phyloP scores from a whole-genome alignment of 306 rosid species.

The Cucumis hystrix region DNA sequence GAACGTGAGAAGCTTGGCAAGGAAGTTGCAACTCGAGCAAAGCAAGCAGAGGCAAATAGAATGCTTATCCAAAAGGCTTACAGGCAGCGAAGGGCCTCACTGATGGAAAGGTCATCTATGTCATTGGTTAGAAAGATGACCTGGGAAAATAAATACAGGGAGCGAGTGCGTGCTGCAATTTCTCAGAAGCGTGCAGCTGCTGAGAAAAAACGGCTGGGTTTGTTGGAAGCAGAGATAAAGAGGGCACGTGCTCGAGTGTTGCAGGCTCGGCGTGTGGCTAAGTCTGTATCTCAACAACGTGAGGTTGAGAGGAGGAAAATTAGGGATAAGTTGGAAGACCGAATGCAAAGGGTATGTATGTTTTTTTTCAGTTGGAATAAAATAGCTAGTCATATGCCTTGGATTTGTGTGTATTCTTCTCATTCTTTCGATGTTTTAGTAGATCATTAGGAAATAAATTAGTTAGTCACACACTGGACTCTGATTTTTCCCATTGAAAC shows the following conservation, averaged over 20 bases:
- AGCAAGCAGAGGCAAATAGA: slow-evolving; percentile 84
- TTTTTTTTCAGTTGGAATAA: background rate
- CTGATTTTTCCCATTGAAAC: background rate
- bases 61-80: slow-evolving; percentile 67
- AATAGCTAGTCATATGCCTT: background rate
- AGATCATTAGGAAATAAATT: slow-evolving; percentile 9
- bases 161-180: slow-evolving; percentile 77
- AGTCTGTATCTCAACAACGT: slow-evolving; percentile 70
- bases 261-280: slow-evolving; percentile 66
- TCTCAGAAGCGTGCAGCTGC: slow-evolving; percentile 80
- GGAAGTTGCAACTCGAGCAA: slow-evolving; percentile 73
- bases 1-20: slow-evolving; percentile 60
- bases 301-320: slow-evolving; percentile 75
- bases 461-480: background rate
- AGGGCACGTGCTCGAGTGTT: slow-evolving; percentile 61
- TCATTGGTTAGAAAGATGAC: slow-evolving; percentile 63
- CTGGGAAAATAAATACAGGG: slow-evolving; percentile 81
- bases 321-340: slow-evolving; percentile 74
- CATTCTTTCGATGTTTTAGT: slow-evolving; percentile 4
- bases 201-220: slow-evolving; percentile 61
- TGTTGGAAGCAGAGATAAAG: slow-evolving; percentile 81
- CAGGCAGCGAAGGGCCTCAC: slow-evolving; percentile 72
- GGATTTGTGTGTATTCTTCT: background rate
- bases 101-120: slow-evolving; percentile 80
- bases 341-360: slow-evolving; percentile 67